Conservation (phyloP, 768 basidiomycete species). For the Coprinellus micaceus region DNA sequence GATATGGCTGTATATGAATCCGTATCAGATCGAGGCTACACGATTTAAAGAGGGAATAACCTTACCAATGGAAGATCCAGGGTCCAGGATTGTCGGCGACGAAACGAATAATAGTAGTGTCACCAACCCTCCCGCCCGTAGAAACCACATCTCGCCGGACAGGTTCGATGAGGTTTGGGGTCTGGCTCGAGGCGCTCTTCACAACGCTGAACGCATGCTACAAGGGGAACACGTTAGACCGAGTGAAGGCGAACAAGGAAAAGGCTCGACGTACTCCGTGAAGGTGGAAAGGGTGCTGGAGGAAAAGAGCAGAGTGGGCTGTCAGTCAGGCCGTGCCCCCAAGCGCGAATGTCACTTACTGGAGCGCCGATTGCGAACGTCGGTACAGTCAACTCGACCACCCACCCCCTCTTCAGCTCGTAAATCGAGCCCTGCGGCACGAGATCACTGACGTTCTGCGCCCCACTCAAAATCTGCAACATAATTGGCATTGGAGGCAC, state of each 20-base stretch:
- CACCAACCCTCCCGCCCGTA: constrained; percentile 30
- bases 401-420: no score
- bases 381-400: no score
- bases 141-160: constrained; percentile 53
- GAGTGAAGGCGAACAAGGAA: background rate
- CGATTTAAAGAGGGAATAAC: constrained; percentile 12
- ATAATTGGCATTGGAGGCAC: constrained; percentile 42
- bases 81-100: constrained; percentile 66
- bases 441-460: constrained; percentile 34
- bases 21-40: background rate
- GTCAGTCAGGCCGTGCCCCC: no score
- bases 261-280: constrained; percentile 41
- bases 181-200: constrained; percentile 33
- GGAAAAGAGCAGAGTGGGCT: background rate
- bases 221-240: background rate
- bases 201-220: constrained; percentile 39
- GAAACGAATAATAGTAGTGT: constrained; percentile 55
- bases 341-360: no score
- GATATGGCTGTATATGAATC: constrained; percentile 3
- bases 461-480: constrained; percentile 48
- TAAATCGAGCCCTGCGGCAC: constrained; percentile 40
- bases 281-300: constrained; percentile 43
- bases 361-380: no score
- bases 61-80: constrained; percentile 46
- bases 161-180: constrained; percentile 49